Evolutionary conservation across 2,329 filamentous ascomycete genomes (phyloP), one percentile per base, ranked within the genome.

Genomic region (Aspergillus udagawae): DNA sequence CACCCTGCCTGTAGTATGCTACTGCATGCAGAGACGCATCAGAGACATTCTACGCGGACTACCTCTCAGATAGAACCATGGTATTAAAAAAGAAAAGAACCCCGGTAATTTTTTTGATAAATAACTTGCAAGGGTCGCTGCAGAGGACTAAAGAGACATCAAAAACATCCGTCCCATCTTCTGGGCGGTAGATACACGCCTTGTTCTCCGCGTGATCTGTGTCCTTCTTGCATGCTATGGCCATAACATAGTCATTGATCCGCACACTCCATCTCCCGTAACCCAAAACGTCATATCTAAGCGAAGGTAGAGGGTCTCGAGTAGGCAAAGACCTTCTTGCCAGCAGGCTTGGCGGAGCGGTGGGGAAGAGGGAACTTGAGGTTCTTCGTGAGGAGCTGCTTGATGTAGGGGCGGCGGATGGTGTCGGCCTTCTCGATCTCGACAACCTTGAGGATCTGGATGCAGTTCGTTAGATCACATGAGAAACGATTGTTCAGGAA

Each of bases 331-430:
- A 97, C 77, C 87, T 96, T 96, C 85, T 89, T 90, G 84, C 83
- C 86, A 78, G 80, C 81, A 80, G 85, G 84, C 83, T 92, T 92
- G 83, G 88, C 84, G 76, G 92, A 82, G 75, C 95, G 94, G 87
- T 99, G 94, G 78, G 94, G 94, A 70, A 99, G 91, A 79, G 94
- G 94, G 91, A 99, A 99, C 82, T 89, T 91, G 80, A 99, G 90
- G 81, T 86, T 79, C 89, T 97, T 97, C 81, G 85, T 82, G 78
- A 96, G 82, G 79, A 99, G 91, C 84, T 99, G 94, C 86, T 92
- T 95, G 86, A 99, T 96, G 88, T 99, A 99, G 69, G 94, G 93
- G 80, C 94, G 91, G 85, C 93, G 94, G 84, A 99, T 83, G 77
- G 94, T 91, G 70, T 92, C 91, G 75, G 81, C 84, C 87, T 96